Base-by-base conservation (phyloP, 2,329 filamentous ascomycete species). In the Fusarium penzigii region DNA sequence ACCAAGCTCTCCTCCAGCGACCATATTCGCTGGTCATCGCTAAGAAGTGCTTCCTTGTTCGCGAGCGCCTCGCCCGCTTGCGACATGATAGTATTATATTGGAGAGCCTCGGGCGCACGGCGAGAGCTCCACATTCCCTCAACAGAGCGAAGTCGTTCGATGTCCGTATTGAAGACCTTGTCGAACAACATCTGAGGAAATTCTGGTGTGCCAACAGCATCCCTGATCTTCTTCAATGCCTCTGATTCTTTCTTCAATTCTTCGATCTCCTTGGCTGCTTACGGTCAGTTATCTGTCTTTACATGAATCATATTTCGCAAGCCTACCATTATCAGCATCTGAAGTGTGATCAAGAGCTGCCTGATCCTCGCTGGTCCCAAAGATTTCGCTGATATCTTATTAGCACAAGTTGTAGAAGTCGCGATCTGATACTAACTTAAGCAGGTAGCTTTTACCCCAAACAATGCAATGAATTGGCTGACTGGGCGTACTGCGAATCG, bases 381-480 rank as follows among this genome's bases (percentile, higher is more conserved):
- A 99, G 8, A 99, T 86, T 71, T 99, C 94, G 60, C 70, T 72
- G 17, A 2, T 36, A 10, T 29, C 20, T 46, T 42, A 43, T 56
- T 44, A 46, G 45, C 36, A 39, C 20, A 46, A 41, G 45, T 12
- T 13, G 16, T 14, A 25, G 11, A 6, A 11, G 16, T 38, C n/a
- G 2, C 55, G 65, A 6, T 41, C 7, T 17, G 17, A 9, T 17
- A 77, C 79, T 20, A 64, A 75, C 72, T 91, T 94, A 55, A 99
- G 83, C 9, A 99, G 80, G 70, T 97, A 99, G 70, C 92, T 96
- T 75, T 97, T 99, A 17, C 84, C 93, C 94, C 94, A 99, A 2
- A 99, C 93, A 56, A 99, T 99, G 75, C 94, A 97, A 73, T 99
- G 94, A 41, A 99, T 97, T 1, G 93, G 90, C 65, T 97, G 93